Evolutionary conservation across 2,329 filamentous ascomycete genomes (phyloP).

Genomic region (Trichoderma breve): DNA sequence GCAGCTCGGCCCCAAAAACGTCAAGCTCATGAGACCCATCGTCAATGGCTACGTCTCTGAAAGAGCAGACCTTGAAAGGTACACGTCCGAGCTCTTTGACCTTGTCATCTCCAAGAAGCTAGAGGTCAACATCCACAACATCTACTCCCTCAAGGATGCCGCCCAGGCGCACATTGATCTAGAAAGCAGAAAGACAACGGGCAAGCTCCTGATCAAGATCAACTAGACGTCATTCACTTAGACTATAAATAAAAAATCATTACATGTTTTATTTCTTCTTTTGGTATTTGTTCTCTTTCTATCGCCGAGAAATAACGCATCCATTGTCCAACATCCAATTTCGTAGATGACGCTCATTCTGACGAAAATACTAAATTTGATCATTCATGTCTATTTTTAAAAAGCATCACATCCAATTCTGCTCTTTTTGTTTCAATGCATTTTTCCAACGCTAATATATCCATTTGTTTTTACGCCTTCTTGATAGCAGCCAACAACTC

Average conservation of each 20-base stretch:
- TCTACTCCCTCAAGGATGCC: conserved; percentile 73
- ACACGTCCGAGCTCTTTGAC: conserved; percentile 69
- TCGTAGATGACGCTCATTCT: background rate
- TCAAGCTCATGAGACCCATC: conserved; percentile 71
- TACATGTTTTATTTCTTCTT: background rate
- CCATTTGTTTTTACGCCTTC: conserved; percentile 30
- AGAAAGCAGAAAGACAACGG: conserved; percentile 77
- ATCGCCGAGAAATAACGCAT: background rate
- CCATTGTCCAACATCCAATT: conserved; percentile 12
- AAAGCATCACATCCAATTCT: conserved; percentile 17
- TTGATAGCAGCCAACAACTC: conserved; percentile 69
- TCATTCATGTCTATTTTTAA: conserved; percentile 7
- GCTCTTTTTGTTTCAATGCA: background rate
- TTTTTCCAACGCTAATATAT: background rate
- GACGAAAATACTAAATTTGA: background rate
- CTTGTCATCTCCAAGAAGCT: conserved; percentile 68
- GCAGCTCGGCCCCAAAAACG: conserved; percentile 68
- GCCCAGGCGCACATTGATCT: conserved; percentile 73
- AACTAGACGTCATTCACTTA: conserved; percentile 13
- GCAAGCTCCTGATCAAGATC: conserved; percentile 74
- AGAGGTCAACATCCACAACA: conserved; percentile 70
- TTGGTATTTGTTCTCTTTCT: conserved; percentile 5
- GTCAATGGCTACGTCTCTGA: conserved; percentile 69
- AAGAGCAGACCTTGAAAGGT: conserved; percentile 68
- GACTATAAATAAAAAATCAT: background rate